Conservation (phyloP, 257 asterid species). For the Datura wrightii region DNA sequence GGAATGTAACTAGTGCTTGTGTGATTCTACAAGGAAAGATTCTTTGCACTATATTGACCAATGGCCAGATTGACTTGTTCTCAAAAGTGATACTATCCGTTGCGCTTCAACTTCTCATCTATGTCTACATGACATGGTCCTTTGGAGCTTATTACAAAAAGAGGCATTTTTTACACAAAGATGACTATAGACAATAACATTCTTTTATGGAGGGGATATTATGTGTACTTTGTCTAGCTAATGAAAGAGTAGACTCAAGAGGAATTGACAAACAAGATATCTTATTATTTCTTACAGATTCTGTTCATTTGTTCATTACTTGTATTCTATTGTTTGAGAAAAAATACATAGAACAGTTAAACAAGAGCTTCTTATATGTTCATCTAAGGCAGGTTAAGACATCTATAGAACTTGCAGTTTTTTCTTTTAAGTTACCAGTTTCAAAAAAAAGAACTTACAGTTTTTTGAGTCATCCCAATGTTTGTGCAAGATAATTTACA, state of each 20-base stretch:
- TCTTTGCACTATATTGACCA: background rate
- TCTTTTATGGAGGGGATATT: background rate
- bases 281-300: background rate
- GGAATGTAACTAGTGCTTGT: background rate
- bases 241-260: background rate
- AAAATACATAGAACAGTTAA: background rate
- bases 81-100: background rate
- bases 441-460: background rate
- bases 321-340: background rate
- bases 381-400: background rate
- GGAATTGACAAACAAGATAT: background rate
- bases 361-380: background rate
- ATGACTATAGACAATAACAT: background rate
- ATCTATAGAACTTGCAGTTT: too few species aligned
- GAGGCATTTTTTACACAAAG: background rate
- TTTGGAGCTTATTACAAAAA: conserved; percentile 14
- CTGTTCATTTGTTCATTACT: background rate
- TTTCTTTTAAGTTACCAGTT: too few species aligned
- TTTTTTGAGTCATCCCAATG: background rate
- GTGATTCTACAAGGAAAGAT: background rate
- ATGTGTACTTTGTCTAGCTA: background rate
- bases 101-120: background rate
- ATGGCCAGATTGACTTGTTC: background rate
- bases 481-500: background rate
- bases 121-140: background rate